Base-by-base conservation (phyloP, 1,284 basidiomycete species). In the Ustilago lituana region DNA sequence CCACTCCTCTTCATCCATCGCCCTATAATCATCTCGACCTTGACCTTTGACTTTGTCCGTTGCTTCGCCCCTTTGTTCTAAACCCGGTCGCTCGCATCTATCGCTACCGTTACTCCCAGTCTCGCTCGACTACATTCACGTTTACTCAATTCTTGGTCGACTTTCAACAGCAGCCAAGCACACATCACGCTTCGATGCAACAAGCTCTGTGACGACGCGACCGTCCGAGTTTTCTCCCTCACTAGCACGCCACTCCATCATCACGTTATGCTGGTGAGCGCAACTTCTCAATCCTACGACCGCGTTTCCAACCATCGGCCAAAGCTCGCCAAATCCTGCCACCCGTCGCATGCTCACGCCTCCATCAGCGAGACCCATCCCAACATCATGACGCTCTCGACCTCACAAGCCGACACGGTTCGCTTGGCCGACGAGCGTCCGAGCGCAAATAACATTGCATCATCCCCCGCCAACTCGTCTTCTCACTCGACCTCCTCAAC, bases 251-350 rank as follows among this genome's bases (percentile, higher is more conserved):
- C 38, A 7, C 5, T 22, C 20, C 39, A 37, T 11, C 51, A 41
- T 45, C 41, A 51, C 62, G 62, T 50, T 51, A 65, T 65, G 62
- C 56, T 65, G 31, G 62, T 59, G 33, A 65, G 52, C 62, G 56
- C 56, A 19, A 22, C 62, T 31, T 29, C 37, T 23, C 51, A 49
- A 37, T 19, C 56, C 19, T 50, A 54, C 43, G 56, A 65, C 39
- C 56, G 56, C 39, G 38, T 39, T 31, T 27, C 43, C 38, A 37
- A 59, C 32, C 47, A 50, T 43, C 56, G 52, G 51, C 51, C 52
- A 29, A 51, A 51, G 12, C 32, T 40, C 38, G 43, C 38, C 27
- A 38, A 49, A 26, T 14, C 46, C n/a, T 31, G 33, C 4, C 27
- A 41, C 17, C 35, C 57, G 31, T 37, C 36, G 35, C 50, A 48